A percentile compares a stretch with the other conserved stretches of the same genome.
Conservation (phyloP, 352 stramenopile species). For the Phytophthora lateralis region DNA sequence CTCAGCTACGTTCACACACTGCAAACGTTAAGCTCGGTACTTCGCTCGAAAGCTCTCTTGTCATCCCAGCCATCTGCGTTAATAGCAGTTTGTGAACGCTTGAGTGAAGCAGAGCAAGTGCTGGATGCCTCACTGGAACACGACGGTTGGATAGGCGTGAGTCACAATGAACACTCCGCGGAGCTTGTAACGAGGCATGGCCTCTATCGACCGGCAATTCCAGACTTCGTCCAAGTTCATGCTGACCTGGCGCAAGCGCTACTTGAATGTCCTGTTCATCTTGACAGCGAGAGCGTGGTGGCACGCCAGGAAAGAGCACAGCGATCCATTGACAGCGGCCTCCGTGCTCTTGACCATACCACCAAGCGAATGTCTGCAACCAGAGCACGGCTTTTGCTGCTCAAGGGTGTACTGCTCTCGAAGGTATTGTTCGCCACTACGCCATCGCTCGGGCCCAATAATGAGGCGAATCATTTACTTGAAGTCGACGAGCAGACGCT, state of each 20-base stretch:
- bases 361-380: slow-evolving; percentile 38
- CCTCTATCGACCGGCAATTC: slow-evolving; percentile 59
- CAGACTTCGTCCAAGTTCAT: slow-evolving; percentile 58
- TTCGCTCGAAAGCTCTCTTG: slow-evolving; percentile 39
- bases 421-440: slow-evolving; percentile 29
- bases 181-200: slow-evolving; percentile 45
- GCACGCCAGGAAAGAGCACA: slow-evolving; percentile 32
- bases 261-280: slow-evolving; percentile 43
- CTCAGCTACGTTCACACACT: slow-evolving; percentile 47
- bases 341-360: slow-evolving; percentile 52
- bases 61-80: slow-evolving; percentile 18
- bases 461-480: neutral
- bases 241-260: slow-evolving; percentile 53
- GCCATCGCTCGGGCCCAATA: neutral
- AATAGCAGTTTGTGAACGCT: slow-evolving; percentile 14
- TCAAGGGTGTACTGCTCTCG: slow-evolving; percentile 60
- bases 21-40: slow-evolving; percentile 43
- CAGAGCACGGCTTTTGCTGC: slow-evolving; percentile 57
- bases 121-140: slow-evolving; percentile 53
- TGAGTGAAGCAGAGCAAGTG: slow-evolving; percentile 47
- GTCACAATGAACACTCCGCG: slow-evolving; percentile 3
- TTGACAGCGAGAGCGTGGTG: slow-evolving; percentile 22
- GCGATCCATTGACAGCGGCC: slow-evolving; percentile 37
- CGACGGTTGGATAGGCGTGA: slow-evolving; percentile 66
- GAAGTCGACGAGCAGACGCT: slow-evolving; percentile 7